phyloP scores from a whole-genome alignment of 2,329 filamentous ascomycete species.

The Fusarium multiceps region DNA sequence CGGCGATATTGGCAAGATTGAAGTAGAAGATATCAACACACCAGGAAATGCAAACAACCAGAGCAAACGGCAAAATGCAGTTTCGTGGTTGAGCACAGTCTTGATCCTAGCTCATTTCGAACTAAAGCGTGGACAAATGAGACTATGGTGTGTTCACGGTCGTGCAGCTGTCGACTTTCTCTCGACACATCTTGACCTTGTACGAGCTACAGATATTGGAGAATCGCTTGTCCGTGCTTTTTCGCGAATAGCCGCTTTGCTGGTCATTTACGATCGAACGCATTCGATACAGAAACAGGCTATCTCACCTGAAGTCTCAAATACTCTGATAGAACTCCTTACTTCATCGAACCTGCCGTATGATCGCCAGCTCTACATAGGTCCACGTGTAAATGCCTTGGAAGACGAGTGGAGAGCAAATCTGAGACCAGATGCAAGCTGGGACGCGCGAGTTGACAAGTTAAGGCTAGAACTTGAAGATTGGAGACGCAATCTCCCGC shows the following conservation, averaged over 20 bases:
- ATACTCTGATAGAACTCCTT: conserved; percentile 6
- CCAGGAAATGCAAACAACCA: conserved; percentile 2
- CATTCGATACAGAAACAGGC: conserved; percentile 18
- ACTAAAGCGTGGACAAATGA: conserved; percentile 26
- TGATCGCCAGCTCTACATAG: conserved; percentile 29
- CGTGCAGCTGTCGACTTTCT: conserved; percentile 29
- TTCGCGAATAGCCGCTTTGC: conserved; percentile 27
- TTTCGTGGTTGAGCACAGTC: conserved; percentile 29
- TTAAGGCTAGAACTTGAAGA: conserved; percentile 18
- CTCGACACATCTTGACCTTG: conserved; percentile 8
- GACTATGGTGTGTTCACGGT: conserved; percentile 35
- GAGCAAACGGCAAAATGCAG: conserved; percentile 9
- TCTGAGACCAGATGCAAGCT: conserved; percentile 2
- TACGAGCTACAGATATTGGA: conserved; percentile 5
- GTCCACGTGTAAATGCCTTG: conserved; percentile 21
- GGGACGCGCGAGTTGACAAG: conserved; percentile 8
- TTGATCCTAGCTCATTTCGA: conserved; percentile 32
- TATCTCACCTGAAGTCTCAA: conserved; percentile 11
- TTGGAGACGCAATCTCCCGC: conserved; percentile 11
- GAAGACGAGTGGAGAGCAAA: conserved; percentile 34
- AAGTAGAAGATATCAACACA: conserved; percentile 5
- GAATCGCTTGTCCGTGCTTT: conserved; percentile 31
- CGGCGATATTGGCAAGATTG: conserved; percentile 12
- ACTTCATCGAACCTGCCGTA: not conserved
- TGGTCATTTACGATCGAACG: conserved; percentile 36